phyloP scores from a whole-genome alignment of 768 basidiomycete species.

The Naematelia aurantialba region DNA sequence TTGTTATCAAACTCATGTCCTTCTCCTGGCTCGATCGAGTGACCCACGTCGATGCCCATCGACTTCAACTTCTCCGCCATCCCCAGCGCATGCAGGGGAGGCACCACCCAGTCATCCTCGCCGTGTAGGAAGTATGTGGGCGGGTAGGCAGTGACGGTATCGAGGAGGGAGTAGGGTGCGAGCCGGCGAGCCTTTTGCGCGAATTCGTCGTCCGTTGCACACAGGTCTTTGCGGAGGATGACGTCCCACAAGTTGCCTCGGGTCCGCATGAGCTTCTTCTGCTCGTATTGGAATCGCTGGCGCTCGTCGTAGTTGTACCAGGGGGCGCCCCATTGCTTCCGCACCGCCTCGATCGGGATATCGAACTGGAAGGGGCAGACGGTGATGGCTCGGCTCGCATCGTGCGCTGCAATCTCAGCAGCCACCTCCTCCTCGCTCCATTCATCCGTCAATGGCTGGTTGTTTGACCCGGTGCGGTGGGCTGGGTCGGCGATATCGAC shows the following conservation, averaged over 20 bases:
- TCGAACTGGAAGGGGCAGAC: conserved; percentile 15
- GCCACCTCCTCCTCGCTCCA: conserved; percentile 9
- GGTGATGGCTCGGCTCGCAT: conserved; percentile 12
- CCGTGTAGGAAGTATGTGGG: conserved; percentile 22
- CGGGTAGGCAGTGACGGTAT: conserved; percentile 8
- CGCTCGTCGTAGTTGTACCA: conserved; percentile 2
- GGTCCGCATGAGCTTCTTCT: conserved; percentile 12
- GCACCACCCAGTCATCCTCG: conserved; percentile 8
- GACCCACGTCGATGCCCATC: conserved; percentile 12
- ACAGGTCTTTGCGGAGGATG: conserved; percentile 1
- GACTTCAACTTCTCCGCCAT: conserved; percentile 8
- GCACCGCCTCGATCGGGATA: conserved; percentile 10
- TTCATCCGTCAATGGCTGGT: conserved; percentile 7
- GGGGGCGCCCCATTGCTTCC: conserved; percentile 10
- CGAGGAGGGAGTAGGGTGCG: conserved; percentile 2
- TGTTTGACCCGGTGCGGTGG: too few relatives aligned
- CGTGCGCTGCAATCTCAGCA: neutral
- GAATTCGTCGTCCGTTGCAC: conserved; percentile 3
- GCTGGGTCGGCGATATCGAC: conserved; percentile 4
- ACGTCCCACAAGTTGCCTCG: conserved; percentile 4
- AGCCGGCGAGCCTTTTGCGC: neutral
- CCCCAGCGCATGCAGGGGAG: neutral
- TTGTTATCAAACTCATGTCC: conserved; percentile 18
- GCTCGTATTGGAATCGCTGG: conserved; percentile 17
- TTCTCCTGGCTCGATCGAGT: conserved; percentile 13